Percentiles rank a stretch among this genome's conserved stretches.
phyloP scores from a whole-genome alignment of 768 basidiomycete species.

The Cystoderma amianthinum region DNA sequence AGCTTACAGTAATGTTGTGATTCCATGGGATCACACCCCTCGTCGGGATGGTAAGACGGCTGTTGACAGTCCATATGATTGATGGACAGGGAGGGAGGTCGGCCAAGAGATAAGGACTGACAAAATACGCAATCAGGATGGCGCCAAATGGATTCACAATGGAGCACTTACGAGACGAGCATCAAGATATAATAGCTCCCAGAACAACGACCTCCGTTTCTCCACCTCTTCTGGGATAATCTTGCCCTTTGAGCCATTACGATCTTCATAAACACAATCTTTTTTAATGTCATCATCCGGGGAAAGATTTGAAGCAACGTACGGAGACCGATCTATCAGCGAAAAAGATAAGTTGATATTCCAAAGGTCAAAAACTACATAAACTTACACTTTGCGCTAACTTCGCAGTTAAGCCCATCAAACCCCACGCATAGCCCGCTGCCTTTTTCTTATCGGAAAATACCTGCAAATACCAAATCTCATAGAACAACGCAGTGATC shows the following conservation, averaged over 20 bases:
- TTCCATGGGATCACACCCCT: conserved; percentile 25
- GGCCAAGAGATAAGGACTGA: conserved; percentile 56
- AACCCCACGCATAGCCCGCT: conserved; percentile 47
- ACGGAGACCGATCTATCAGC: conserved; percentile 51
- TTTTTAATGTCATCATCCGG: too few species aligned
- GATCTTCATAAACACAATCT: conserved; percentile 39
- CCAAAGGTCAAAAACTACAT: too few species aligned
- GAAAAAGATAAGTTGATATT: conserved; percentile 1
- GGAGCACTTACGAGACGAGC: conserved; percentile 41
- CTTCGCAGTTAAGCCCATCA: conserved; percentile 53
- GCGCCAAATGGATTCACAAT: conserved; percentile 4
- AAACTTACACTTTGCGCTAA: conserved; percentile 58
- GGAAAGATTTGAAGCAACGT: conserved; percentile 19
- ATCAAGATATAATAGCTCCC: conserved; percentile 66
- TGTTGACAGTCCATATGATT: conserved; percentile 53
- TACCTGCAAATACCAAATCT: conserved; percentile 60
- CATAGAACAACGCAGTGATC: conserved; percentile 51
- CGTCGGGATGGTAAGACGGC: conserved; percentile 37
- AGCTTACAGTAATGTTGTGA: conserved; percentile 35
- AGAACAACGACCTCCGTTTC: conserved; percentile 60
- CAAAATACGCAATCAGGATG: conserved; percentile 9
- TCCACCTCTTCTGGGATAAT: conserved; percentile 68
- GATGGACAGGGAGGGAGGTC: conserved; percentile 60
- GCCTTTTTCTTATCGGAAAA: conserved; percentile 69
- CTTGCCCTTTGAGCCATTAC: conserved; percentile 57